phyloP scores from a whole-genome alignment of 495 filamentous ascomycete genomes.

The Annulohypoxylon bovei region DNA sequence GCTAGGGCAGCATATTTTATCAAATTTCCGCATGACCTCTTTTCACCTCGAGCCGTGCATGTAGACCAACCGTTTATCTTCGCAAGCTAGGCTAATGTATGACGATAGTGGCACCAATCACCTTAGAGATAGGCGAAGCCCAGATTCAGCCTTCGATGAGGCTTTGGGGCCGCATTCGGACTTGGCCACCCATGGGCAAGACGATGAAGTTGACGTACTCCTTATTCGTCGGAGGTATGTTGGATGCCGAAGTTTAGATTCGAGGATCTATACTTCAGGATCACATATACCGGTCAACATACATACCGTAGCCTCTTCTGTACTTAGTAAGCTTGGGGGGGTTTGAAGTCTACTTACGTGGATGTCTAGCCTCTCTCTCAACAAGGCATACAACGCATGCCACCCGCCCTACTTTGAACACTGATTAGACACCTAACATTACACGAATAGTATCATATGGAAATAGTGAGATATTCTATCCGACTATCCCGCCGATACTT shows the following conservation, averaged over 20 bases:
- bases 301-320: conserved; percentile 10
- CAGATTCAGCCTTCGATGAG: conserved; percentile 20
- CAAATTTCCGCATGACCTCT: conserved; percentile 28
- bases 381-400: background rate
- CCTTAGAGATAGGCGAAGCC: background rate
- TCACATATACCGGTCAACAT: conserved; percentile 32
- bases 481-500: background rate
- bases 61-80: background rate
- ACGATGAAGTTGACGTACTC: background rate
- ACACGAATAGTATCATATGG: background rate
- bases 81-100: conserved; percentile 10
- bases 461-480: background rate
- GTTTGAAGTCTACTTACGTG: conserved; percentile 3
- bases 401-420: no score
- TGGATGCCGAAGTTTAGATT: conserved; percentile 8
- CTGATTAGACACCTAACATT: background rate
- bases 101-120: conserved; percentile 3
- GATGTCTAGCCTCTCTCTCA: background rate
- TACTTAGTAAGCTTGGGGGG: conserved; percentile 30
- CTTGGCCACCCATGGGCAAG: conserved; percentile 16
- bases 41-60: conserved; percentile 12
- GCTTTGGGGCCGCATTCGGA: conserved; percentile 18
- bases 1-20: conserved; percentile 1
- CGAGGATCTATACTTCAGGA: conserved; percentile 7
- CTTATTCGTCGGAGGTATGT: conserved; percentile 8